A percentile compares a stretch with the other conserved stretches of the same genome.
Conservation (phyloP, 495 filamentous ascomycete genomes). For the Neurospora discreta region DNA sequence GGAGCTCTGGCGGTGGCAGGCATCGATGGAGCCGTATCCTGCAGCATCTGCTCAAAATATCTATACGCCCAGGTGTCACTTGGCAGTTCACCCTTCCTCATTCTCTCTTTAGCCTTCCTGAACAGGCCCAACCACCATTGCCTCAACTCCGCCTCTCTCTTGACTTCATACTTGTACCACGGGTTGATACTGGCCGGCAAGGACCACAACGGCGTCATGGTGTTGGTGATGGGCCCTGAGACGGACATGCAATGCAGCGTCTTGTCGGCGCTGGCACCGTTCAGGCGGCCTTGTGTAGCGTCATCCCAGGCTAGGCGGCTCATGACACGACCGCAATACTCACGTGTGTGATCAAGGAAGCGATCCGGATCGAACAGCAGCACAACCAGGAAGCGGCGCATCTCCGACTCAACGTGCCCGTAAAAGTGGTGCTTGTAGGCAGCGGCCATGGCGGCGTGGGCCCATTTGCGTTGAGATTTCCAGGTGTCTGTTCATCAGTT, state of each 20-base stretch:
- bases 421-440: slow-evolving; percentile 37
- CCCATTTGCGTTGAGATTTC: slow-evolving; percentile 37
- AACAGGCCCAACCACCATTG: slow-evolving; percentile 35
- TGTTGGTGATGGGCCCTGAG: slow-evolving; percentile 37
- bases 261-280: slow-evolving; percentile 32
- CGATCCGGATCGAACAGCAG: slow-evolving; percentile 33
- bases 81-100: slow-evolving; percentile 26
- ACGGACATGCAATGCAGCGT: slow-evolving; percentile 39
- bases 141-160: slow-evolving; percentile 29
- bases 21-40: neutral
- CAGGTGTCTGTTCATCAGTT: no score
- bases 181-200: slow-evolving; percentile 30
- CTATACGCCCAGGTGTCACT: slow-evolving; percentile 34
- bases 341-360: slow-evolving; percentile 34
- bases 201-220: slow-evolving; percentile 33
- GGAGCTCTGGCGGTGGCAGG: neutral
- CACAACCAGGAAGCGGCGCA: slow-evolving; percentile 29
- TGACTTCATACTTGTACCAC: slow-evolving; percentile 34
- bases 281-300: slow-evolving; percentile 29
- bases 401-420: slow-evolving; percentile 36
- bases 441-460: slow-evolving; percentile 37
- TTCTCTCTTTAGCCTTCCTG: slow-evolving; percentile 27
- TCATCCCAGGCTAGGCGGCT: slow-evolving; percentile 37
- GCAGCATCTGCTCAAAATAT: slow-evolving; percentile 32
- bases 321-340: slow-evolving; percentile 38